Percentiles rank a stretch among this genome's conserved stretches.
Evolutionary conservation across 2,329 filamentous ascomycete genomes (phyloP).

Genomic region (Fusarium odoratissimum): DNA sequence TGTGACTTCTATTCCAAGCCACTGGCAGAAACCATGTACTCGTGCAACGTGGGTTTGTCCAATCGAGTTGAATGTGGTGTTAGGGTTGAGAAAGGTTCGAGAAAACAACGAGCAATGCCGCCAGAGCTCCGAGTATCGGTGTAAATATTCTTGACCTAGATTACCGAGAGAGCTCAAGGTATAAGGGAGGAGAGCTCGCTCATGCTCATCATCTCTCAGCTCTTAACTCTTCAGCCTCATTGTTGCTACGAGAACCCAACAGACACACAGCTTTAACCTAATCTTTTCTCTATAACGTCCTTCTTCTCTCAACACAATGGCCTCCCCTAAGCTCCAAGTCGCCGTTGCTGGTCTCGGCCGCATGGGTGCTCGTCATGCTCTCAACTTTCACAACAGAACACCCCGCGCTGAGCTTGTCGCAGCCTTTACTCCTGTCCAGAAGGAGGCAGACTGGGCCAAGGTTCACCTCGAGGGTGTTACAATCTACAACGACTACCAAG

Average conservation of each 20-base stretch:
- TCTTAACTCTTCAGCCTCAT: neutral
- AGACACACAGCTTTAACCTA: neutral
- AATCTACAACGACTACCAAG: slow-evolving; percentile 42
- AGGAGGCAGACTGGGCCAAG: slow-evolving; percentile 42
- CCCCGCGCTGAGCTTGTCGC: slow-evolving; percentile 43
- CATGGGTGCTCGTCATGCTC: slow-evolving; percentile 45
- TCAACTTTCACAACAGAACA: slow-evolving; percentile 43
- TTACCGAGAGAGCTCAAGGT: neutral
- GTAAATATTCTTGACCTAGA: neutral
- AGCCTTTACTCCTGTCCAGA: slow-evolving; percentile 42
- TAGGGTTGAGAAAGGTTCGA: neutral
- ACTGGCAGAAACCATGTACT: neutral
- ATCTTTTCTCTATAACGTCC: neutral
- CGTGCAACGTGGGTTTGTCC: neutral
- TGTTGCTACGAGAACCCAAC: neutral
- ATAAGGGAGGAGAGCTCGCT: slow-evolving; percentile 29
- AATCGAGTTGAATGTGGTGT: slow-evolving; percentile 5
- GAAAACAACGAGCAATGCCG: neutral
- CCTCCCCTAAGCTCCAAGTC: slow-evolving; percentile 41
- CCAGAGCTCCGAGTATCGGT: slow-evolving; percentile 21
- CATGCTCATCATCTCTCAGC: neutral
- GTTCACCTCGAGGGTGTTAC: slow-evolving; percentile 39
- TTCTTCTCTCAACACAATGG: slow-evolving; percentile 20
- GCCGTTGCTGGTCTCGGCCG: slow-evolving; percentile 44
- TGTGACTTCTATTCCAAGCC: slow-evolving; percentile 8